phyloP scores from a whole-genome alignment of 805 yeast genomes.

The Kluyveromyces lactis region DNA sequence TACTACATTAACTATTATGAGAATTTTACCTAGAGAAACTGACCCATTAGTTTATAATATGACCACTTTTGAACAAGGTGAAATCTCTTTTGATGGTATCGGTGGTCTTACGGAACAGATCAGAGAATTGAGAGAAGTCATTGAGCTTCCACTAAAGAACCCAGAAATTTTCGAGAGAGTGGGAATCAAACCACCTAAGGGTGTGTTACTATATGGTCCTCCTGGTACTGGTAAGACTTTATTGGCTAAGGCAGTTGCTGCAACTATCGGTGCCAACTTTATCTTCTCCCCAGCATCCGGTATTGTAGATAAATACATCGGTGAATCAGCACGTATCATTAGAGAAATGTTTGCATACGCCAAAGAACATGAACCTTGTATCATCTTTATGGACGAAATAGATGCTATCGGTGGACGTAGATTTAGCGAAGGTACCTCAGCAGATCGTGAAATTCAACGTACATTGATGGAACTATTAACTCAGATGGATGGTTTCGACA shows the following conservation, averaged over 20 bases:
- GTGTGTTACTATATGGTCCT: constrained; percentile 93
- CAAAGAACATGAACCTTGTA: constrained; percentile 95
- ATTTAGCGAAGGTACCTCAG: constrained; percentile 95
- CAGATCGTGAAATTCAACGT: constrained; percentile 97
- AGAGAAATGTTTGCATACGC: constrained; percentile 98
- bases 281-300: constrained; percentile 98
- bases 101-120: constrained; percentile 97
- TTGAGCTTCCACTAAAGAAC: constrained; percentile 92
- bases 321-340: constrained; percentile 92
- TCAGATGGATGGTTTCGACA: constrained; percentile 98
- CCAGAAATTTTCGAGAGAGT: constrained; percentile 94
- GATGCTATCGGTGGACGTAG: constrained; percentile 99
- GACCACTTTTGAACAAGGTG: constrained; percentile 98
- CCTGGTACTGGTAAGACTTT: constrained; percentile 98
- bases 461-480: constrained; percentile 93
- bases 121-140: constrained; percentile 93
- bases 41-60: constrained; percentile 96
- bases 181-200: constrained; percentile 98
- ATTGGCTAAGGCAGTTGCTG: constrained; percentile 96
- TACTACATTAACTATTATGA: constrained; percentile 96
- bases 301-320: constrained; percentile 95
- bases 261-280: constrained; percentile 96
- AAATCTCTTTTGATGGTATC: constrained; percentile 84
- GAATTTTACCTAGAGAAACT: constrained; percentile 94
- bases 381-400: constrained; percentile 96